Base-by-base conservation (phyloP, 306 rosid species). In the Ormosia semicastrata region DNA sequence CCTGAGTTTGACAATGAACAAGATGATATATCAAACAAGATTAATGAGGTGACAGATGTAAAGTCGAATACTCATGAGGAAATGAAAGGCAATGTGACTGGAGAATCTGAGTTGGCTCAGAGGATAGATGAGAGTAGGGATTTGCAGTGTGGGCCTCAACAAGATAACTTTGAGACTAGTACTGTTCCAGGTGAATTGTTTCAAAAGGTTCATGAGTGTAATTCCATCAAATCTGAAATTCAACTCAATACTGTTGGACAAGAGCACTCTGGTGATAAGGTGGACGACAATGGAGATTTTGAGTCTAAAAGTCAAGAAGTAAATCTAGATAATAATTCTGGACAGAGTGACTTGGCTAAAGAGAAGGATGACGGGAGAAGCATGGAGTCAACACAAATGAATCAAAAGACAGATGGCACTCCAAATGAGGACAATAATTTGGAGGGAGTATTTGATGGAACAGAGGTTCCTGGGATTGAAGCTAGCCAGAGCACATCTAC, bases 361-460 rank as follows among this genome's bases (percentile, higher is more conserved):
- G 80, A 52, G 50, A 18, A 59, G 14, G 71, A 47, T n/a, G 85
- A 81, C 50, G 66, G 44, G 47, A 77, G 46, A 46, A 73, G 40
- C 56, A 58, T 76, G 41, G 87, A 80, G 13, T 79, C 75, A 36
- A 66, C 56, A 44, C 80, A 14, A 73, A 66, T 32, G 71, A 80
- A 78, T 58, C 83, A 76, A 71, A 66, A 74, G 34, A 53, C 29
- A 2, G 86, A 82, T 34, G 88, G 75, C 75, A 71, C 75, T 84
- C 68, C 75, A 81, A 72, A 36, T 10, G 84, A 87, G 75, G 89
- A 75, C 59, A 81, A 76, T 47, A 89, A 79, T 58, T 79, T 63
- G 75, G 90, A 91, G 75, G 89, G 87, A 11, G 89, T 87, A 49
- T 89, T 86, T 73, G 92, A 87, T 85, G 93, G 94, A 74, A 84